Conservation (phyloP, 2,329 filamentous ascomycete species). For the Escovopsis sp. region DNA sequence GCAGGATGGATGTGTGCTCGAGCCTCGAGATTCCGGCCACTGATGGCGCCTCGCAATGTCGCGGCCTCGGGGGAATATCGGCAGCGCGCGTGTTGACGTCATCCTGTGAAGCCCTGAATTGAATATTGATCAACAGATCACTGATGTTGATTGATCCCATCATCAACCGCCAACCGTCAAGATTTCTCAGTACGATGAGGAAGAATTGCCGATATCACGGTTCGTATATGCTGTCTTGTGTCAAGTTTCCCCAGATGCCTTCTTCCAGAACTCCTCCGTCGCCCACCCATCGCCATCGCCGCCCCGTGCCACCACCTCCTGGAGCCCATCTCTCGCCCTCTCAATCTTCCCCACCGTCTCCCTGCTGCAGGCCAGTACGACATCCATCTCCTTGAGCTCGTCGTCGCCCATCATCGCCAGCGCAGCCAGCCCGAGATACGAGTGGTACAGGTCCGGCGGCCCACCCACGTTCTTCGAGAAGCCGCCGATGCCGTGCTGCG, state of each 20-base stretch:
- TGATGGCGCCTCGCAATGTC: neutral
- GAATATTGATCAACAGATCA: neutral
- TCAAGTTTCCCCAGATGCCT: neutral
- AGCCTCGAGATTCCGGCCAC: neutral
- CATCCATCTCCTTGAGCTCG: conserved; percentile 56
- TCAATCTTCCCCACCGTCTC: conserved; percentile 38
- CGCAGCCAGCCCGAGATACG: conserved; percentile 72
- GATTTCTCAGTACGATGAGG: no score
- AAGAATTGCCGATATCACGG: no score
- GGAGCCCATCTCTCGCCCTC: conserved; percentile 26
- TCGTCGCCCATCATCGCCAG: conserved; percentile 49
- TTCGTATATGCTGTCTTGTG: neutral
- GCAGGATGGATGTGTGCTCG: no score
- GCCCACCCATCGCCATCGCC: conserved; percentile 5
- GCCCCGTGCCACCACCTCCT: conserved; percentile 9
- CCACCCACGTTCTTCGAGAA: conserved; percentile 60
- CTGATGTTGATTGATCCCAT: no score
- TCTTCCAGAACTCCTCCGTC: conserved; percentile 15
- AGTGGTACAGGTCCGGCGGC: conserved; percentile 71
- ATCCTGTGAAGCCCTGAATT: neutral
- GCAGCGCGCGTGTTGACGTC: neutral
- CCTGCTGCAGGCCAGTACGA: conserved; percentile 59
- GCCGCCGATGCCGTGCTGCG: conserved; percentile 72
- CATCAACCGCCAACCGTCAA: neutral
- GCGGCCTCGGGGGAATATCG: conserved; percentile 8